Percentiles rank a stretch among this genome's conserved stretches.
phyloP scores from a whole-genome alignment of 192 early-diverging fungal genomes.

The Backusella macrospora region DNA sequence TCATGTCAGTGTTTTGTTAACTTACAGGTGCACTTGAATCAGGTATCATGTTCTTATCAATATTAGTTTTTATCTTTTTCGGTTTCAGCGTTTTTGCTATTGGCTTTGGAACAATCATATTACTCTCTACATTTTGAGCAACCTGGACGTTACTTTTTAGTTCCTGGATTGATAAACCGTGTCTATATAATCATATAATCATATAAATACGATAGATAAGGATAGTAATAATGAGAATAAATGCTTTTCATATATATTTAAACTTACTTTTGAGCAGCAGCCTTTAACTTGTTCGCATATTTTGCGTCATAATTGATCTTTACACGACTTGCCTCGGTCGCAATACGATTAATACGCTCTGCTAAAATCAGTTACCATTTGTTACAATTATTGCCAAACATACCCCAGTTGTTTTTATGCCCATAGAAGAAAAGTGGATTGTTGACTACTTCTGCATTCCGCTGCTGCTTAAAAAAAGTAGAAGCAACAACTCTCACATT shows the following conservation, averaged over 20 bases:
- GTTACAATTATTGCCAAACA: background rate
- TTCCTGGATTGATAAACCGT: slow-evolving; percentile 37
- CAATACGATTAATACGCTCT: slow-evolving; percentile 28
- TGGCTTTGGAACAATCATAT: slow-evolving; percentile 8
- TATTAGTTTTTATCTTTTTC: slow-evolving; percentile 17
- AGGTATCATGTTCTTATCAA: background rate
- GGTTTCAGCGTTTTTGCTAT: background rate
- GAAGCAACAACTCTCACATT: background rate
- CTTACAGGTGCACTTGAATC: slow-evolving; percentile 39
- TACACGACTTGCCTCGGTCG: slow-evolving; percentile 14
- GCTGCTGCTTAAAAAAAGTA: background rate
- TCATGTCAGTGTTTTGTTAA: background rate
- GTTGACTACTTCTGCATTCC: slow-evolving; percentile 5
- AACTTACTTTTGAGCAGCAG: slow-evolving; percentile 39
- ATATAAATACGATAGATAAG: background rate
- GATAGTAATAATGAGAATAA: background rate
- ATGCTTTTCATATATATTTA: background rate
- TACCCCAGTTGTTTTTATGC: slow-evolving; percentile 14
- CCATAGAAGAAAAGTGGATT: slow-evolving; percentile 1
- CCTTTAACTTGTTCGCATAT: slow-evolving; percentile 40
- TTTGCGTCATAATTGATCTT: slow-evolving; percentile 39
- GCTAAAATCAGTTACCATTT: background rate
- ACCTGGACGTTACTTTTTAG: slow-evolving; percentile 31
- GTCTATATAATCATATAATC: background rate
- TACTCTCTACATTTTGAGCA: background rate